Evolutionary conservation across 768 basidiomycete species (phyloP).

Genomic region (Stropharia rugosoannulata): DNA sequence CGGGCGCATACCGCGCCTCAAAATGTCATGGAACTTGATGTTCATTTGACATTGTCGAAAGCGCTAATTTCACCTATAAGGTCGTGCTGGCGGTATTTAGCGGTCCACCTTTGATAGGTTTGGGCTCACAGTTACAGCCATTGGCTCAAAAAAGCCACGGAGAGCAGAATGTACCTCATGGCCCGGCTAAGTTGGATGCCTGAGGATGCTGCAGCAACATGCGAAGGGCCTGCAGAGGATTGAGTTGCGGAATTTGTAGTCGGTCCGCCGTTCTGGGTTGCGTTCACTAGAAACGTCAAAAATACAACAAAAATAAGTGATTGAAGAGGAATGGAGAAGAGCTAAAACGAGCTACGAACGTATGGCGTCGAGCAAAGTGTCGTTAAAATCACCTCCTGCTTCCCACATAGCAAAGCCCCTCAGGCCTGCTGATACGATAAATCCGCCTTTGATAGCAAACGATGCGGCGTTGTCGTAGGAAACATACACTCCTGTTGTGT

Average conservation of each 20-base stretch:
- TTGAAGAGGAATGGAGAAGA: background rate
- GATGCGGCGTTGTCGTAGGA: conserved; percentile 67
- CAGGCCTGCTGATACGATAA: conserved; percentile 52
- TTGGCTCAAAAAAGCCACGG: conserved; percentile 3
- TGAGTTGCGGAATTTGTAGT: conserved; percentile 4
- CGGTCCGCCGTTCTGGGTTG: conserved; percentile 20
- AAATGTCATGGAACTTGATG: background rate
- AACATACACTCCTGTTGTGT: conserved; percentile 50
- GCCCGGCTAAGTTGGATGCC: conserved; percentile 5
- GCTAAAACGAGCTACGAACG: conserved; percentile 25
- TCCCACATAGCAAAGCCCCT: conserved; percentile 75
- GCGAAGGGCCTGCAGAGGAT: conserved; percentile 2
- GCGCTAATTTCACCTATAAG: conserved; percentile 12
- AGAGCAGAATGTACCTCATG: conserved; percentile 8
- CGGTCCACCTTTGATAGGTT: background rate
- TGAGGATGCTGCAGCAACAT: background rate
- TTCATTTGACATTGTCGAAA: too few relatives aligned
- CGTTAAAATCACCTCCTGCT: conserved; percentile 61
- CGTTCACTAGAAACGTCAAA: conserved; percentile 17
- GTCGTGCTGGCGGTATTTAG: conserved; percentile 8
- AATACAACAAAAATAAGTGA: background rate
- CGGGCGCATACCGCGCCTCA: background rate
- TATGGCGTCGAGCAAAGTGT: conserved; percentile 63
- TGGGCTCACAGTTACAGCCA: background rate
- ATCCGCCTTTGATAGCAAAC: conserved; percentile 60